Base-by-base conservation (phyloP, 192 early-diverging fungal genomes). In the Backusella luteola region DNA sequence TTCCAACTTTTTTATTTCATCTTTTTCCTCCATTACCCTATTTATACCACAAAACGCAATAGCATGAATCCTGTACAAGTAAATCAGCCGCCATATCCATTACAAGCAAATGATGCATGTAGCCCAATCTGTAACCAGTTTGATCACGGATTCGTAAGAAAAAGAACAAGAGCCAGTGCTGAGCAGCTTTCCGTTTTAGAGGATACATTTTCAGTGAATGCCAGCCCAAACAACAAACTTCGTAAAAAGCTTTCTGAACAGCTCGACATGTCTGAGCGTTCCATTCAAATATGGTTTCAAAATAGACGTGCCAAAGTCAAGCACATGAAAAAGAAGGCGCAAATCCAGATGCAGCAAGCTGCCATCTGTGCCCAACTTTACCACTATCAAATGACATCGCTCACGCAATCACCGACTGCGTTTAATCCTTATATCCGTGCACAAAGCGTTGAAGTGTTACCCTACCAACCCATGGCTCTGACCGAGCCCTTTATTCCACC, bases 181-280 rank as follows among this genome's bases (percentile, higher is more conserved):
- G 89, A 90, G 59, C 89, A 90, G 46, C 78, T 90, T 1, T 88
- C 88, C 9, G 86, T 90, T 53, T 81, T 90, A 15, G 89, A 90
- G 81, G 88, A 93, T 52, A 90, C 91, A 1, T 94, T 93, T 74
- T 77, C 84, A 67, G 83, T 84, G 17, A 88, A 93, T 76, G 85
- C 87, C 23, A 89, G 87, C 34, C 93, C 93, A 38, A 89, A 86
- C 71, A 83, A 87, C 32, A 88, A 90, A 71, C 80, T 89, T 34
- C 88, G 93, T 3, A 88, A 91, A 69, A 83, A 85, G n/a, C 80
- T 94, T 7, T 89, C 90, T 38, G 89, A 89, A 77, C 81, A 85
- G 52, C 79, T 93, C 34, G 87, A 89, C 66, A 91, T 94, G 90
- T 87, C 88, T 9, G 84, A 87, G 14, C 75, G 75, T 3, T 76